Base-by-base conservation (phyloP, 1,284 basidiomycete genomes). In the Wallemia hederae region DNA sequence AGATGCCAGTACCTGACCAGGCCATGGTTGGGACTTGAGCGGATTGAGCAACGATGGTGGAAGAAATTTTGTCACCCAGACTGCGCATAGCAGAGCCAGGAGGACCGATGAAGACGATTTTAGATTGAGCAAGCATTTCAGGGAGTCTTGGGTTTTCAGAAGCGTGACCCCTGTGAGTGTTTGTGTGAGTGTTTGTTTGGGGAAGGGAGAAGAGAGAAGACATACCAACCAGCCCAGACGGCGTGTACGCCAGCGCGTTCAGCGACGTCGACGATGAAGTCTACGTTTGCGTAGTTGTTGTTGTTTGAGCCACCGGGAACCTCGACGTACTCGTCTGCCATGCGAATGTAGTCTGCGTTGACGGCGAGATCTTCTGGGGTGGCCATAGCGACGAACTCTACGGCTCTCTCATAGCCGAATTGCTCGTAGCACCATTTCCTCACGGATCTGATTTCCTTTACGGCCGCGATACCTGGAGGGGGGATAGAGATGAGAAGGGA, bases 341-440 rank as follows among this genome's bases (percentile, higher is more conserved):
- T 98, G 66, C 94, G 85, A 72, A 99, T 98, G 74, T 98, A 99
- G 71, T 99, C 94, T 55, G 94, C 94, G 69, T 99, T 99, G 72
- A 97, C 90, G 70, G 89, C 88, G 64, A 97, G 75, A 75, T 99
- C 94, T 71, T 99, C 94, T 27, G 94, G 94, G 1, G 94, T 99
- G 59, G 94, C 91, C 94, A 99, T 98, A 64, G 97, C 94, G 57
- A 89, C 92, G 75, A 99, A 98, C 71, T 98, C 90, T 73, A 99
- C 80, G 61, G 85, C 86, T 65, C 88, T 83, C 70, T 98, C 94
- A 61, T 82, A 81, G 63, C 94, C 94, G 72, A 99, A 98, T 0
- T 91, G 94, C 74, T 98, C 94, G 75, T 98, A 99, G 66, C 88
- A 90, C 94, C 94, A 99, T 80, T 97, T 92, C 65, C 94, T 80